Conservation (phyloP, 495 filamentous ascomycete species). For the Hypoxylon lenormandii region DNA sequence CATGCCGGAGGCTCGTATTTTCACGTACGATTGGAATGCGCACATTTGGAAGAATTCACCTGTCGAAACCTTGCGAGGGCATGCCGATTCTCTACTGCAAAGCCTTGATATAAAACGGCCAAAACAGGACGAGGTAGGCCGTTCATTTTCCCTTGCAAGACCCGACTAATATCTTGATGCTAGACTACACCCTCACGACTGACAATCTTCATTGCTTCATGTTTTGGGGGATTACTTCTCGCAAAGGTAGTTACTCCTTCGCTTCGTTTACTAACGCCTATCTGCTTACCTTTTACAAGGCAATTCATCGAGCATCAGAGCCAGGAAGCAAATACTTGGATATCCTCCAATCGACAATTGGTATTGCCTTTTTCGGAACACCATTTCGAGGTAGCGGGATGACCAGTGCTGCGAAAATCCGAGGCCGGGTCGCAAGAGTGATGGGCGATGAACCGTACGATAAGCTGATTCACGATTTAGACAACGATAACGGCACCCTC, state of each 20-base stretch:
- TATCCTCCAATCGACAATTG: conserved; percentile 33
- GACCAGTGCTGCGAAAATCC: too few relatives aligned
- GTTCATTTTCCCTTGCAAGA: too few relatives aligned
- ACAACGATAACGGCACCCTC: too few relatives aligned
- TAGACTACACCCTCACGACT: too few relatives aligned
- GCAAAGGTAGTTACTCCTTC: conserved; percentile 18
- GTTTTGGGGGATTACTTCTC: conserved; percentile 37
- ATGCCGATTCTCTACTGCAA: conserved; percentile 7
- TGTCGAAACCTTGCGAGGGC: conserved; percentile 29
- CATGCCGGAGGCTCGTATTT: conserved; percentile 44
- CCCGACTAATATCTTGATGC: too few relatives aligned
- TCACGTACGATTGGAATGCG: conserved; percentile 47
- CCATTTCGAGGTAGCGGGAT: conserved; percentile 7
- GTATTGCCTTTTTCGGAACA: conserved; percentile 42
- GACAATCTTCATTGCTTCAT: conserved; percentile 47
- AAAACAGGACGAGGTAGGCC: too few relatives aligned
- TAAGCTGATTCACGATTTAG: too few relatives aligned
- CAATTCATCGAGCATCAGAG: too few relatives aligned
- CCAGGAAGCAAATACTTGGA: conserved; percentile 32
- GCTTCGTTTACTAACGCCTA: not conserved
- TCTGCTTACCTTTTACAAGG: too few relatives aligned
- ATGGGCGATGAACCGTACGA: too few relatives aligned
- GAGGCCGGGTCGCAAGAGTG: too few relatives aligned
- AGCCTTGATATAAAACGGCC: too few relatives aligned
- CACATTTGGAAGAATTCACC: conserved; percentile 32